Evolutionary conservation across 2,329 filamentous ascomycete genomes (phyloP).

Genomic region (Setomelanomma holmii): DNA sequence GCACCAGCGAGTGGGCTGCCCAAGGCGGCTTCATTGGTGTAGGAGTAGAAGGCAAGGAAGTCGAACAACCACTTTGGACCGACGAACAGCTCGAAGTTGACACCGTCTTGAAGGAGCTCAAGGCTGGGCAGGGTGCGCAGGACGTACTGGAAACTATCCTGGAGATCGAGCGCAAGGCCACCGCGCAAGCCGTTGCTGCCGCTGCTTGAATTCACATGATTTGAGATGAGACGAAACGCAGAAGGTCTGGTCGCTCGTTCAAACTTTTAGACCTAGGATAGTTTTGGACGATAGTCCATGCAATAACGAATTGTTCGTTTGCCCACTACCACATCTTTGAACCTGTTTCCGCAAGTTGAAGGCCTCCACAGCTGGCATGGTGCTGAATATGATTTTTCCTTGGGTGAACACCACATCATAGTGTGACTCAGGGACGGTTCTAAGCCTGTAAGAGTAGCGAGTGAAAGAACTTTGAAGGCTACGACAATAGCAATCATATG

Average conservation of each 20-base stretch:
- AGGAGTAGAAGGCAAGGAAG: constrained; percentile 70
- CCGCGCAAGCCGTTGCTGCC: constrained; percentile 53
- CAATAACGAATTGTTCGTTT: too few relatives aligned
- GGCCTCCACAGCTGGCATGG: too few relatives aligned
- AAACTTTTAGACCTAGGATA: constrained; percentile 31
- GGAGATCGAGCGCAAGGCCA: constrained; percentile 55
- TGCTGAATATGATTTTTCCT: too few relatives aligned
- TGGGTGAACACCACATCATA: too few relatives aligned
- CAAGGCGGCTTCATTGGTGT: constrained; percentile 96
- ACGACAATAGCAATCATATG: neutral
- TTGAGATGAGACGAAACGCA: neutral
- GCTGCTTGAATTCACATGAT: too few relatives aligned
- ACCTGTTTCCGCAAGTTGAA: too few relatives aligned
- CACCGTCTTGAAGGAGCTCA: constrained; percentile 60
- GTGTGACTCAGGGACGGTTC: too few relatives aligned
- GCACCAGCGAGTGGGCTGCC: constrained; percentile 88
- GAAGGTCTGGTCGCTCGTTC: constrained; percentile 42
- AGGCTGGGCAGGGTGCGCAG: constrained; percentile 52
- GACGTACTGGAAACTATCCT: constrained; percentile 58
- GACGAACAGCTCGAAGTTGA: constrained; percentile 83
- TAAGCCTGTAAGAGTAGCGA: too few relatives aligned
- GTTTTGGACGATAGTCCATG: too few relatives aligned
- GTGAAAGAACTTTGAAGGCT: too few relatives aligned
- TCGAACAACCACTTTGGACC: constrained; percentile 83
- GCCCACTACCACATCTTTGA: too few relatives aligned